Percentiles rank a stretch among this genome's conserved stretches.
Evolutionary conservation across 2,329 filamentous ascomycete species (phyloP).

Genomic region (Colletotrichum trifolii): DNA sequence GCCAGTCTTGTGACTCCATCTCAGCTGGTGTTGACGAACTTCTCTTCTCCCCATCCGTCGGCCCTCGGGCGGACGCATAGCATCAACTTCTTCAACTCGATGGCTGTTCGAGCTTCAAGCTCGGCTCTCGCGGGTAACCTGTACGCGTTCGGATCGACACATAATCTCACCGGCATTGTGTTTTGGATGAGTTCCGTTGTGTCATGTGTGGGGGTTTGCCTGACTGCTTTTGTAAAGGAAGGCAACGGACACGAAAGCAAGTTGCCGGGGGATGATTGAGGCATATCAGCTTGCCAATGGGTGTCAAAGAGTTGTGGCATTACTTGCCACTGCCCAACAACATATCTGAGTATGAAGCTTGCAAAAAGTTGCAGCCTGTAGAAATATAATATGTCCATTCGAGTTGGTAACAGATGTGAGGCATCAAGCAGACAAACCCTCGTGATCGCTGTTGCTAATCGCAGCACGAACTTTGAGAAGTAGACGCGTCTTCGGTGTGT

Average conservation of each 20-base stretch:
- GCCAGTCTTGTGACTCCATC: not conserved
- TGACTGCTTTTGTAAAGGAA: conserved; percentile 4
- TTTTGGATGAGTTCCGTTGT: not conserved
- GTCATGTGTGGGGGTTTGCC: not conserved
- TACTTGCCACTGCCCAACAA: too few species aligned
- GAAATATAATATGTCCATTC: too few species aligned
- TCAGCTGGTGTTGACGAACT: not conserved
- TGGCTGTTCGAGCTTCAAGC: not conserved
- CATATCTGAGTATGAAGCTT: too few species aligned
- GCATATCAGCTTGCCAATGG: too few species aligned
- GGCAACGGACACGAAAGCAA: conserved; percentile 6
- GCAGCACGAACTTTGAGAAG: too few species aligned
- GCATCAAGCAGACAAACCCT: too few species aligned
- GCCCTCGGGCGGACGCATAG: conserved; percentile 2
- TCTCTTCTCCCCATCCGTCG: conserved; percentile 11
- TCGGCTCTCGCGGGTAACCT: not conserved
- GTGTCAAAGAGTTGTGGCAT: too few species aligned
- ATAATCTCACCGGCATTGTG: not conserved
- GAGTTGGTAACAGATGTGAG: too few species aligned
- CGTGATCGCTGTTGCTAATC: too few species aligned
- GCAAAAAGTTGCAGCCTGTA: too few species aligned
- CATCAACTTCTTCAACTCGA: not conserved
- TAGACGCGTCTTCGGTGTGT: too few species aligned
- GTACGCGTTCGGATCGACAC: not conserved
- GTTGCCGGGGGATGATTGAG: not conserved